Conservation (phyloP, 305 asterid genomes). For the Solanum aculeatissimum region DNA sequence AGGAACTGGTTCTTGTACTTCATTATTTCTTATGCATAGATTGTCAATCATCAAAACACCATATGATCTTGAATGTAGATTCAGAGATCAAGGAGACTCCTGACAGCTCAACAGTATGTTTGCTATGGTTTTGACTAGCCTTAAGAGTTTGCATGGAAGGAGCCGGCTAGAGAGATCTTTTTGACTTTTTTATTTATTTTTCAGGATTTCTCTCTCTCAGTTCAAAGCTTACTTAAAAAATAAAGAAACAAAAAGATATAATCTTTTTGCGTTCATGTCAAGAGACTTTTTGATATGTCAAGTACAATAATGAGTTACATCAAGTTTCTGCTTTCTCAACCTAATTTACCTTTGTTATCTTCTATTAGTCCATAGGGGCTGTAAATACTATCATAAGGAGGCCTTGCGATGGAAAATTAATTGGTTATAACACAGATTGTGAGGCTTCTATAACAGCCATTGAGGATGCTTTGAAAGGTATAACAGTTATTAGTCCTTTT, state of each 20-base stretch:
- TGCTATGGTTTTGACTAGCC: background rate
- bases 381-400: conserved; percentile 55
- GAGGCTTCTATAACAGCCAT: conserved; percentile 68
- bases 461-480: conserved; percentile 58
- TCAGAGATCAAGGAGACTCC: background rate
- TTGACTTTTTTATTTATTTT: background rate
- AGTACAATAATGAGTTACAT: background rate
- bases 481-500: background rate
- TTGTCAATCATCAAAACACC: background rate
- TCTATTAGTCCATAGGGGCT: conserved; percentile 54
- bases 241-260: no score
- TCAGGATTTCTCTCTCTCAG: background rate
- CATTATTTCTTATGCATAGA: background rate
- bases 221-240: background rate
- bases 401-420: conserved; percentile 45
- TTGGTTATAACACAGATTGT: conserved; percentile 67
- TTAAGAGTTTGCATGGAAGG: background rate
- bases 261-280: background rate
- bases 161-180: background rate
- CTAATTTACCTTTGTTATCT: background rate
- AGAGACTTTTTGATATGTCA: background rate
- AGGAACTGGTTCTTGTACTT: background rate
- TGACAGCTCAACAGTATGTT: background rate
- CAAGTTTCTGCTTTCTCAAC: background rate
- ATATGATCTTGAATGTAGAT: background rate